Evolutionary conservation across 169 alveolate genomes (phyloP).

Genomic region (Hepatocystis sp.): DNA sequence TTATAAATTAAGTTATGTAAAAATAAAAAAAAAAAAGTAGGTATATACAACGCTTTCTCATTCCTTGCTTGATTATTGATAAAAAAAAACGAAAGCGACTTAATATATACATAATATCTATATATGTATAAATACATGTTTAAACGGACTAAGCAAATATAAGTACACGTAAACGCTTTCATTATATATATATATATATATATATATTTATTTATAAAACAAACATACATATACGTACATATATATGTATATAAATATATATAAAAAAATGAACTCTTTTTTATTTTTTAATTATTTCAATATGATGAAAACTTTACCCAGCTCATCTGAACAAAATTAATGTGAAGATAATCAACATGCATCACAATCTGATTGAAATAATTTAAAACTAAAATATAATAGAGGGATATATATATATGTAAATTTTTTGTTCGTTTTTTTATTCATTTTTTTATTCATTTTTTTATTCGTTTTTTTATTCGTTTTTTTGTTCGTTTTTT

Average conservation of each 20-base stretch:
- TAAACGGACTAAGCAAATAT: too few relatives aligned
- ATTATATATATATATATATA: too few relatives aligned
- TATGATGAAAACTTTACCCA: conserved; percentile 72
- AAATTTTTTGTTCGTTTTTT: not conserved
- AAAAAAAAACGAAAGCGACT: too few relatives aligned
- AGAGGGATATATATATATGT: not conserved
- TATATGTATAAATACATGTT: too few relatives aligned
- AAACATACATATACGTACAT: not conserved
- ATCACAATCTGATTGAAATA: conserved; percentile 77
- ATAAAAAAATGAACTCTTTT: not conserved
- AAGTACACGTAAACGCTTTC: too few relatives aligned
- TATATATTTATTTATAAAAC: conserved; percentile 2
- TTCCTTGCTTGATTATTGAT: too few relatives aligned
- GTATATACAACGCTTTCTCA: too few relatives aligned
- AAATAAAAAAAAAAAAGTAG: too few relatives aligned
- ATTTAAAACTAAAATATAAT: not conserved
- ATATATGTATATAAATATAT: not conserved
- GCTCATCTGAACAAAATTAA: conserved; percentile 58
- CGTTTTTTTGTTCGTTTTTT: too few relatives aligned
- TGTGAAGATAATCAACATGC: conserved; percentile 61
- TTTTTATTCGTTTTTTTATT: not conserved
- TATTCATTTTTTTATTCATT: not conserved
- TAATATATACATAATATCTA: too few relatives aligned
- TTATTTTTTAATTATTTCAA: conserved; percentile 29
- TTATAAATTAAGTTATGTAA: too few relatives aligned